A percentile compares a stretch with the other conserved stretches of the same genome.
Evolutionary conservation across 148 eudicot species (phyloP).

Genomic region (Drosera capensis): DNA sequence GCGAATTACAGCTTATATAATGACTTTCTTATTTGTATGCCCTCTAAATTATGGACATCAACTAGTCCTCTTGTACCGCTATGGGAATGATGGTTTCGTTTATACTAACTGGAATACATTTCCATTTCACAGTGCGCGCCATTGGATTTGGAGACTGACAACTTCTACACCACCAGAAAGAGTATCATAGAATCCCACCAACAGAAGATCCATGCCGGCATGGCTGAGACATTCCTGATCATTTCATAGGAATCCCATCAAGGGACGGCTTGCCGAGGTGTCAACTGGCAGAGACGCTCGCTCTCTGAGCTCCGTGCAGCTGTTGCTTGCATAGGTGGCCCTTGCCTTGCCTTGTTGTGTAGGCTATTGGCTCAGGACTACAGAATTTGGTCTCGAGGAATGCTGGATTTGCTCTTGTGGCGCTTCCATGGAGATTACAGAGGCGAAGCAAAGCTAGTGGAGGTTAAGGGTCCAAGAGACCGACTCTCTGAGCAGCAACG

Average conservation of each 20-base stretch:
- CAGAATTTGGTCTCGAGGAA: constrained; percentile 84
- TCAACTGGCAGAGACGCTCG: constrained; percentile 70
- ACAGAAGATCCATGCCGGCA: constrained; percentile 44
- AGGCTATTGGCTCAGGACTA: constrained; percentile 80
- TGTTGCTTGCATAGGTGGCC: constrained; percentile 70
- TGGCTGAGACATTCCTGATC: constrained; percentile 69
- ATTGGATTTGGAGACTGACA: constrained; percentile 63
- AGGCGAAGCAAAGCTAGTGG: constrained; percentile 95
- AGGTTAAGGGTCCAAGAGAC: constrained; percentile 90
- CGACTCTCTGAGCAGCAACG: constrained; percentile 91
- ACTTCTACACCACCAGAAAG: constrained; percentile 48
- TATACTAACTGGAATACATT: not conserved
- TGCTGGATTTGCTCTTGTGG: constrained; percentile 90
- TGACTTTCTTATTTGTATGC: too few relatives aligned
- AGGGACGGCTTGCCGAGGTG: constrained; percentile 77
- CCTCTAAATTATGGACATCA: too few relatives aligned
- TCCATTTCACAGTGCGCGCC: constrained; percentile 61
- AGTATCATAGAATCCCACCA: constrained; percentile 44
- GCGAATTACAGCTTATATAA: too few relatives aligned
- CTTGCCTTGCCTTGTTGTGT: constrained; percentile 55
- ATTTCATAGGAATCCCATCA: constrained; percentile 65
- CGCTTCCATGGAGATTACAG: constrained; percentile 56
- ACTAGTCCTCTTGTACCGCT: too few relatives aligned
- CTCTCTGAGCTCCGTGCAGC: constrained; percentile 69
- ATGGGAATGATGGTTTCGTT: too few relatives aligned